These are phyloP conservation scores for Colletotrichum salicis DNA, from an alignment of 2,329 filamentous ascomycete genomes.

Conservation along the genomic window DNA sequence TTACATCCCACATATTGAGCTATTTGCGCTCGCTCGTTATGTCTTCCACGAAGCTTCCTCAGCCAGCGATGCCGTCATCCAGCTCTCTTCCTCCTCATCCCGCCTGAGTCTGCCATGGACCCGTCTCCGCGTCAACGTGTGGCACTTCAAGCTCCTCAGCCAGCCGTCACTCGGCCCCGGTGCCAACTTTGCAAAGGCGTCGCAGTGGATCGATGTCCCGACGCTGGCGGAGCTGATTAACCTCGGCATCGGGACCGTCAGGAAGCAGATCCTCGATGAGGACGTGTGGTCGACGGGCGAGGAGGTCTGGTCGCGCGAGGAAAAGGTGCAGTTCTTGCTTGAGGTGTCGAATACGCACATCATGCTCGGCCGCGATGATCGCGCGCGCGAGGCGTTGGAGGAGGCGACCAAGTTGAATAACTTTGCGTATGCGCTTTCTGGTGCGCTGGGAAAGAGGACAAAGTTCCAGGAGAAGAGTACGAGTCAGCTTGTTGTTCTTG, in stretches of 20 bases:
- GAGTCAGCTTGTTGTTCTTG: constrained; percentile 91
- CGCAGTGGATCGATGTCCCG: constrained; percentile 69
- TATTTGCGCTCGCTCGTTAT: constrained; percentile 78
- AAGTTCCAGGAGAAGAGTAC: constrained; percentile 82
- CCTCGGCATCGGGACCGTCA: constrained; percentile 54
- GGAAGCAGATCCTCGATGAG: constrained; percentile 47
- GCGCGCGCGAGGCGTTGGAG: constrained; percentile 77
- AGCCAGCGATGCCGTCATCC: constrained; percentile 40
- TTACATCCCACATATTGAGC: constrained; percentile 83
- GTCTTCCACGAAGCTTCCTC: constrained; percentile 50
- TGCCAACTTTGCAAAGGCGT: constrained; percentile 65
- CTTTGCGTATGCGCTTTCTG: constrained; percentile 85
- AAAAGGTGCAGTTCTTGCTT: constrained; percentile 77
- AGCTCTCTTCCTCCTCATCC: constrained; percentile 51
- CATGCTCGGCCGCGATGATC: constrained; percentile 82
- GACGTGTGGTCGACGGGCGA: constrained; percentile 50
- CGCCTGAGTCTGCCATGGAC: constrained; percentile 64
- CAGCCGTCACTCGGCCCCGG: constrained; percentile 65
- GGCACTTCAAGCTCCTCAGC: constrained; percentile 70
- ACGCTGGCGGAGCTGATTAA: constrained; percentile 63
- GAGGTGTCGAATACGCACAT: constrained; percentile 87
- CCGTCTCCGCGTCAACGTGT: constrained; percentile 77
- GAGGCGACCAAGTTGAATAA: constrained; percentile 73
- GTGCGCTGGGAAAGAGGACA: constrained; percentile 86
- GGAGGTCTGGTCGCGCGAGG: constrained; percentile 54